Evolutionary conservation across 192 early-diverging fungal genomes (phyloP).

Genomic region (Globomyces pollinis-pini): DNA sequence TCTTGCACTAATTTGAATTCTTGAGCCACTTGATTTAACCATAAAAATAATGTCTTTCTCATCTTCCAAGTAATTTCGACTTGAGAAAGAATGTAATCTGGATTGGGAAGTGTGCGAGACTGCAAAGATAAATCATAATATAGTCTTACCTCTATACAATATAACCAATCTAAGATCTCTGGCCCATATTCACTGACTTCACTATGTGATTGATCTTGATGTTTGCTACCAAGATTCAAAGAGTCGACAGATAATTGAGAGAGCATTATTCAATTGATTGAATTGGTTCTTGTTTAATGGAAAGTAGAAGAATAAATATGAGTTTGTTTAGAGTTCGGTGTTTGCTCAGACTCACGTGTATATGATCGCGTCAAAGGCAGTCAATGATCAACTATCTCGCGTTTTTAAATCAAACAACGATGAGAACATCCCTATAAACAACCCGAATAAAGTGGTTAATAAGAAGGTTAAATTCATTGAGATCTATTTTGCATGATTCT

Average conservation of each 20-base stretch:
- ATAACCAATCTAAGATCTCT: constrained; percentile 23
- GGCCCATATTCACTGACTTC: constrained; percentile 22
- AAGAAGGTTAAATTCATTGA: too few relatives aligned
- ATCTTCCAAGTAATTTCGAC: constrained; percentile 41
- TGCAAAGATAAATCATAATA: neutral
- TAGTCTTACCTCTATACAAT: constrained; percentile 14
- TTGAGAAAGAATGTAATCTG: constrained; percentile 37
- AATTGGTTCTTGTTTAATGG: too few relatives aligned
- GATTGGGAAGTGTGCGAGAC: constrained; percentile 21
- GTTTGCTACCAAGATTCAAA: neutral
- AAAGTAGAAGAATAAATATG: neutral
- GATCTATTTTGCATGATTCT: too few relatives aligned
- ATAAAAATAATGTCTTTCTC: constrained; percentile 40
- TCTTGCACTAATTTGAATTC: constrained; percentile 47
- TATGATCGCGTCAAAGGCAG: too few relatives aligned
- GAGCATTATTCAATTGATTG: constrained; percentile 1
- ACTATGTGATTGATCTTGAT: neutral
- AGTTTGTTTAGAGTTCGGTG: neutral
- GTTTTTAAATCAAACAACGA: too few relatives aligned
- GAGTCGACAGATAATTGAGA: neutral
- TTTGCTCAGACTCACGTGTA: too few relatives aligned
- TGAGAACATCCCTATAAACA: too few relatives aligned
- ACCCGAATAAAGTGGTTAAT: too few relatives aligned
- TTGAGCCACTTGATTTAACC: constrained; percentile 46
- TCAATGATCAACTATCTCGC: too few relatives aligned